Evolutionary conservation across 1,284 basidiomycete genomes (phyloP), one percentile per base, ranked within the genome.

Genomic region (Meira miltonrushii): DNA sequence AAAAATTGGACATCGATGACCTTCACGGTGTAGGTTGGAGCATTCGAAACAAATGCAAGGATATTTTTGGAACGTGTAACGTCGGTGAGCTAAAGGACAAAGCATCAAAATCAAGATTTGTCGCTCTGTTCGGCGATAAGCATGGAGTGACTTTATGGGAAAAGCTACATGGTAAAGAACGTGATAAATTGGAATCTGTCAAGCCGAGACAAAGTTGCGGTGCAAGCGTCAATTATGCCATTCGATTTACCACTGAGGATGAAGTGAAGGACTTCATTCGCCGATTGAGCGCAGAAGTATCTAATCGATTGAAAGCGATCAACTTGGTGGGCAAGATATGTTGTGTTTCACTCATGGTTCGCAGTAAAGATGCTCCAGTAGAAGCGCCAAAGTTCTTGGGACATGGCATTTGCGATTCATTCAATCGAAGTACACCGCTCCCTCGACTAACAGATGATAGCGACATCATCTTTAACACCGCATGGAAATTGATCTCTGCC

Each of bases 361-460:
- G 94, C 7, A 87, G 90, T 75, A 85, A 89, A 0, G 85, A 84
- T 55, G 91, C 94, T 0, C 92, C 93, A 0, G 81, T 89, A 11
- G 95, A 98, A 73, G 85, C 90, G n/a, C 88, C 93, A 0, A 98
- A 97, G 88, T 96, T 96, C 66, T 83, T 97, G 67, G 94, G 94
- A 0, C 93, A 97, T 72, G 94, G 94, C 0, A 79, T 84, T 10
- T 96, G 92, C 77, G 87, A 92, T 56, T 83, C 86, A 0, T 88
- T 87, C 80, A 92, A 86, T 75, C 89, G 88, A 74, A 88, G 89
- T 65, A 80, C 80, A 0, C 79, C 84, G 1, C 80, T 93, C 1
- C 79, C 82, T 8, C 61, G 60, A 1, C 62, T 66, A 0, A 92
- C 90, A 0, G 87, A 86, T 72, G 87, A 94, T 65, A 80, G 83